phyloP scores from a whole-genome alignment of 2,329 filamentous ascomycete species.

The Talaromyces islandicus region DNA sequence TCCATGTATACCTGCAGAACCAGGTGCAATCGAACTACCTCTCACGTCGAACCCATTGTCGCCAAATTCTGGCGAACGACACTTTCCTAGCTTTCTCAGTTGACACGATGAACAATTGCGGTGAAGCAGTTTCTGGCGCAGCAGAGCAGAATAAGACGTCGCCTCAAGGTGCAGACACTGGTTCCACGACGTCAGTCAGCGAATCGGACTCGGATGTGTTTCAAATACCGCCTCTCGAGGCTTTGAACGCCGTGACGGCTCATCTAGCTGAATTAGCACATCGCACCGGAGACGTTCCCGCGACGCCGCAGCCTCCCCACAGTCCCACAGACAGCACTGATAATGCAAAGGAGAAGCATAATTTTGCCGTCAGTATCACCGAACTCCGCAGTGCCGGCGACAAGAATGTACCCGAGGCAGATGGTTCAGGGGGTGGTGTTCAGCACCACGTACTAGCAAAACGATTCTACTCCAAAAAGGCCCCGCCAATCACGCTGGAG shows the following conservation, averaged over 20 bases:
- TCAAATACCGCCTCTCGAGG: slow-evolving; percentile 64
- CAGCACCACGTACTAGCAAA: slow-evolving; percentile 83
- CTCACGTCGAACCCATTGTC: slow-evolving; percentile 6
- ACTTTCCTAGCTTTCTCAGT: slow-evolving; percentile 6
- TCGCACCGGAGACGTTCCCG: slow-evolving; percentile 61
- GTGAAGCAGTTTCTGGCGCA: slow-evolving; percentile 16
- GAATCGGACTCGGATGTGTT: slow-evolving; percentile 44
- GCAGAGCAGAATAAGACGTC: slow-evolving; percentile 2
- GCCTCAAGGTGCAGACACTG: slow-evolving; percentile 11
- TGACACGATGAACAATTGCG: slow-evolving; percentile 19
- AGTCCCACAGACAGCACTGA: background rate
- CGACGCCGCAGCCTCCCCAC: slow-evolving; percentile 44
- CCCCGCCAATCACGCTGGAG: slow-evolving; percentile 74
- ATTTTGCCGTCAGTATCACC: slow-evolving; percentile 17
- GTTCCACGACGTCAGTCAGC: slow-evolving; percentile 11
- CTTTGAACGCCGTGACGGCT: slow-evolving; percentile 71
- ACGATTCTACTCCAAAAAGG: slow-evolving; percentile 86
- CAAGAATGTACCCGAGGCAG: slow-evolving; percentile 53
- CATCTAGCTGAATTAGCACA: slow-evolving; percentile 52
- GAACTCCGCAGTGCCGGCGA: slow-evolving; percentile 30
- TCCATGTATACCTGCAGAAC: slow-evolving; percentile 22
- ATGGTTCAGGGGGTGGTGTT: slow-evolving; percentile 64
- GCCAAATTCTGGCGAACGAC: background rate
- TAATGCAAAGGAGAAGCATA: slow-evolving; percentile 4
- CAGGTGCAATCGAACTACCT: slow-evolving; percentile 17